These are phyloP conservation scores for Pseudogymnoascus sp. DNA, from an alignment of 2,329 filamentous ascomycete species.

Conservation along the genomic window DNA sequence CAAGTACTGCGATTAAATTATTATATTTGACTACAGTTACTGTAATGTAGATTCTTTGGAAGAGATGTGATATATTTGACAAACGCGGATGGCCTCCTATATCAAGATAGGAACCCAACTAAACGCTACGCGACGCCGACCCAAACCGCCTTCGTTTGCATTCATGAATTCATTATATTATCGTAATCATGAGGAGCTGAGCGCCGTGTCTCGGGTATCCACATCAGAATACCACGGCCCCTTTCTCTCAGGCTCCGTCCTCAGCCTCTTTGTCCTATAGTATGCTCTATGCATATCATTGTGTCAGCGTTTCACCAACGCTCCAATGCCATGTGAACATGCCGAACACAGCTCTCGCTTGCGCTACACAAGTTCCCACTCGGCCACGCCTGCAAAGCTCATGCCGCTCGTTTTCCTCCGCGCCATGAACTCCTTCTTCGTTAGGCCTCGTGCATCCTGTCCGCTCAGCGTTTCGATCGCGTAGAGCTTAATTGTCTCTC, in stretches of 20 bases:
- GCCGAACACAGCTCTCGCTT: background rate
- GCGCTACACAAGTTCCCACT: constrained; percentile 25
- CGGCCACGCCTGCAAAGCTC: constrained; percentile 25
- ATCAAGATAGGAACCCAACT: background rate
- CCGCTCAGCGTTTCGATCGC: constrained; percentile 44
- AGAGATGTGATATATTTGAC: background rate
- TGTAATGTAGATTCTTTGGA: background rate
- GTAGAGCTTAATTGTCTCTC: constrained; percentile 57
- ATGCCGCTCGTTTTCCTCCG: constrained; percentile 26
- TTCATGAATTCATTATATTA: constrained; percentile 4
- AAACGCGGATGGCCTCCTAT: background rate
- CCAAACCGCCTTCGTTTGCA: background rate
- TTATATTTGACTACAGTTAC: background rate
- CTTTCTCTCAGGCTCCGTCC: background rate
- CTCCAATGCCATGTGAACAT: constrained; percentile 1
- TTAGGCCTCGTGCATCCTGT: constrained; percentile 26
- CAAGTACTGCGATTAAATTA: background rate
- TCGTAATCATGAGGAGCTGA: background rate
- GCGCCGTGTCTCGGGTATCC: background rate
- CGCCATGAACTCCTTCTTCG: constrained; percentile 21
- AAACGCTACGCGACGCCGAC: background rate
- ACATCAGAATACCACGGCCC: background rate
- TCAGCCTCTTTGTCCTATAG: background rate
- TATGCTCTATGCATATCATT: background rate
- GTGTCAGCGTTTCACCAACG: constrained; percentile 6